Percentiles rank a stretch among this genome's conserved stretches.
phyloP scores from a whole-genome alignment of 345 rosid genomes.

The Stellera chamaejasme region DNA sequence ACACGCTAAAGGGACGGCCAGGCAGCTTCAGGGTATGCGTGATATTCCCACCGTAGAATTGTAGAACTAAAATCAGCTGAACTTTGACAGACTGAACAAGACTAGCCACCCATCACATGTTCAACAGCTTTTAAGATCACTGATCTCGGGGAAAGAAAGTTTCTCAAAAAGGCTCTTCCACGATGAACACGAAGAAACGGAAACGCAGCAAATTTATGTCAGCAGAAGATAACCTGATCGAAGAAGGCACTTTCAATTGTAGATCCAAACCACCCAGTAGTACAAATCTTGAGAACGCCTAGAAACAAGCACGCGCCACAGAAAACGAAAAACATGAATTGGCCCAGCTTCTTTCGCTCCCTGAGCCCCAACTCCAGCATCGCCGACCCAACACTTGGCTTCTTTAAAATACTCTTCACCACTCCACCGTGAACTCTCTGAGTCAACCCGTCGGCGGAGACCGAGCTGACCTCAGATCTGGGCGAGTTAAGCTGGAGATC shows the following conservation, averaged over 20 bases:
- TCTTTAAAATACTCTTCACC: slow-evolving; percentile 37
- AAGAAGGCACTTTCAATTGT: slow-evolving; percentile 52
- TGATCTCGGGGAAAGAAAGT: not conserved
- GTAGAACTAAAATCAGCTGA: too few relatives aligned
- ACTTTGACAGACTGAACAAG: too few relatives aligned
- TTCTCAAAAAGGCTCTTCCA: not conserved
- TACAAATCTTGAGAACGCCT: slow-evolving; percentile 85
- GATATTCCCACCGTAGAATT: too few relatives aligned
- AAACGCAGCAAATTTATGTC: too few relatives aligned
- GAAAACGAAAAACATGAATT: slow-evolving; percentile 75
- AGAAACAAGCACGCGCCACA: slow-evolving; percentile 80
- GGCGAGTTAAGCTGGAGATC: slow-evolving; percentile 66
- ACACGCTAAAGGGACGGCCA: too few relatives aligned
- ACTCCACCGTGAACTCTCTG: slow-evolving; percentile 47
- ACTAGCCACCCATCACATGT: too few relatives aligned
- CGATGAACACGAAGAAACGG: too few relatives aligned
- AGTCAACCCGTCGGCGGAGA: slow-evolving; percentile 29
- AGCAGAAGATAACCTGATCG: slow-evolving; percentile 29
- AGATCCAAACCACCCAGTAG: slow-evolving; percentile 88
- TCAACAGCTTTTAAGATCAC: too few relatives aligned
- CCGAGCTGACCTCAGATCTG: slow-evolving; percentile 50
- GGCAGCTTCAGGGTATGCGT: too few relatives aligned
- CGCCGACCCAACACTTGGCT: slow-evolving; percentile 42
- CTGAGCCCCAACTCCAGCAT: slow-evolving; percentile 54
- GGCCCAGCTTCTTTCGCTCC: slow-evolving; percentile 73